Evolutionary conservation across 73 alveolate species (phyloP).

Genomic region (Paramecium tetraurelia): DNA sequence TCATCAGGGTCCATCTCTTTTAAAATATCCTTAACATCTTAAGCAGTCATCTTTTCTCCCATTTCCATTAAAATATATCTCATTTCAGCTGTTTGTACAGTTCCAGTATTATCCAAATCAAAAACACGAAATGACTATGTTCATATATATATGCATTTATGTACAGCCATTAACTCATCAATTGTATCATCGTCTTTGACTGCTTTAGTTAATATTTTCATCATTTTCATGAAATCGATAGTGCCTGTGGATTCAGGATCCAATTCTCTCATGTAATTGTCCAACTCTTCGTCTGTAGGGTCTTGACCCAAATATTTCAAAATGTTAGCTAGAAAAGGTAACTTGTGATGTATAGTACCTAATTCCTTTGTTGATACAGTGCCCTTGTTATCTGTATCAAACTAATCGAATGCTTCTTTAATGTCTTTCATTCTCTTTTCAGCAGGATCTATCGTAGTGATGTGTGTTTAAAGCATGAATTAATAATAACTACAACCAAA

Average conservation of each 20-base stretch:
- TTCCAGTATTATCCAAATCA: neutral
- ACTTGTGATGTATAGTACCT: neutral
- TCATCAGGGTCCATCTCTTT: slow-evolving; percentile 51
- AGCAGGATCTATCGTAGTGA: neutral
- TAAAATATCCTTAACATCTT: slow-evolving; percentile 28
- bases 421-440: slow-evolving; percentile 33
- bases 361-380: slow-evolving; percentile 61
- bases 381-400: slow-evolving; percentile 62
- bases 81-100: slow-evolving; percentile 26
- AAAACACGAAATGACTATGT: slow-evolving; percentile 11
- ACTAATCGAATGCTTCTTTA: slow-evolving; percentile 56
- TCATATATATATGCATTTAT: neutral
- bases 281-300: slow-evolving; percentile 51
- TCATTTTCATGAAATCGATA: neutral
- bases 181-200: slow-evolving; percentile 48
- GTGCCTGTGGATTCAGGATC: slow-evolving; percentile 7
- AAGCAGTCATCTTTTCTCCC: slow-evolving; percentile 22
- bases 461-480: neutral
- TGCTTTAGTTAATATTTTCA: slow-evolving; percentile 8
- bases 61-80: slow-evolving; percentile 23
- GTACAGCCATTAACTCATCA: slow-evolving; percentile 39
- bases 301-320: slow-evolving; percentile 46
- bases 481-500: neutral
- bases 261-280: neutral
- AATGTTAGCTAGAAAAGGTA: neutral